A percentile compares a stretch with the other conserved stretches of the same genome.
phyloP scores from a whole-genome alignment of 345 rosid species.

The Isatis tinctoria region DNA sequence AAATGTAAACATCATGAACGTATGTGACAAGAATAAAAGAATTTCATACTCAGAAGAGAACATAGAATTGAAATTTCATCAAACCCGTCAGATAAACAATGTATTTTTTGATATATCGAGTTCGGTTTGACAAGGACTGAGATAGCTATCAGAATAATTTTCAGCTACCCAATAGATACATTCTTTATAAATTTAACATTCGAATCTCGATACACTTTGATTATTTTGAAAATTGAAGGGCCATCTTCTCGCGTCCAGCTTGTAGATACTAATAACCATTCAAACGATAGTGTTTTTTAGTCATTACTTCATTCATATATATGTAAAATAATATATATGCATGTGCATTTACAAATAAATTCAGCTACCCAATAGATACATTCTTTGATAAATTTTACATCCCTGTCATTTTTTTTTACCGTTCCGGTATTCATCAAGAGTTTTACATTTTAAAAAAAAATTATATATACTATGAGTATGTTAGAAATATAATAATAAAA shows the following conservation, averaged over 20 bases:
- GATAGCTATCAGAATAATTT: neutral
- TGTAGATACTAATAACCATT: neutral
- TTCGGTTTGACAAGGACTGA: slow-evolving; percentile 1
- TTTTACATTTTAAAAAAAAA: neutral
- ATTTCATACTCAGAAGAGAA: neutral
- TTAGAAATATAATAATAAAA: neutral
- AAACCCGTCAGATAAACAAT: neutral
- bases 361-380: neutral
- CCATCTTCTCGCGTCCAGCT: neutral
- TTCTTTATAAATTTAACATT: slow-evolving; percentile 1
- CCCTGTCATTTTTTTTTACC: neutral
- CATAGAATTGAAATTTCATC: neutral
- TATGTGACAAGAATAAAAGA: neutral
- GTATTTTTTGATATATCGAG: neutral
- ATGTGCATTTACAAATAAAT: neutral
- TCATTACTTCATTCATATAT: neutral
- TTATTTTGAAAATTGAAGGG: neutral
- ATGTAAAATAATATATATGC: neutral
- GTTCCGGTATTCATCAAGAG: neutral
- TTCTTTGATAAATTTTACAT: neutral
- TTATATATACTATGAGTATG: neutral
- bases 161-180: neutral
- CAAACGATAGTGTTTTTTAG: neutral
- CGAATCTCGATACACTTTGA: neutral
- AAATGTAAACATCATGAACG: slow-evolving; percentile 7